These are phyloP conservation scores for Coleophoma cylindrospora DNA, from an alignment of 2,329 filamentous ascomycete genomes.

Conservation along the genomic window DNA sequence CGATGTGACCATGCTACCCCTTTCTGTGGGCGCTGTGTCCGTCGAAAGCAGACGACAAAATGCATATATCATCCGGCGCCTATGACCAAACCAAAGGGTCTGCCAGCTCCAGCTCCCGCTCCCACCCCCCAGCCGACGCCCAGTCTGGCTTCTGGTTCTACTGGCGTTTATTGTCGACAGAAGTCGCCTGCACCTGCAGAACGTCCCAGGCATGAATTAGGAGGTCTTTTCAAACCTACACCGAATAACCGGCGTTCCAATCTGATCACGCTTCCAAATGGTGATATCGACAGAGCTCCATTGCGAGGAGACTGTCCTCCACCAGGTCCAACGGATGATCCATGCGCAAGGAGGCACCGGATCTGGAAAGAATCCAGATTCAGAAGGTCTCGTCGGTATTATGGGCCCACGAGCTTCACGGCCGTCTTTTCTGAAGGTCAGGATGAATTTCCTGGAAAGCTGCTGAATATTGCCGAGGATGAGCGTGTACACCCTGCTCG, in stretches of 20 bases:
- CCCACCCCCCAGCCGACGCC: neutral
- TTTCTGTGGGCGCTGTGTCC: slow-evolving; percentile 20
- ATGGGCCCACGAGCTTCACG: slow-evolving; percentile 23
- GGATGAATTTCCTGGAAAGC: slow-evolving; percentile 9
- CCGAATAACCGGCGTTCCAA: no score
- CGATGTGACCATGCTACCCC: slow-evolving; percentile 22
- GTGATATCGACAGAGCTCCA: no score
- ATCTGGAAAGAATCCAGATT: slow-evolving; percentile 14
- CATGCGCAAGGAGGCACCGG: neutral
- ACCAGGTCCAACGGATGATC: neutral
- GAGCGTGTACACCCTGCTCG: slow-evolving; percentile 17
- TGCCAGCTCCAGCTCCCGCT: neutral
- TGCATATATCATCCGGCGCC: slow-evolving; percentile 23
- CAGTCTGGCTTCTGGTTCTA: no score
- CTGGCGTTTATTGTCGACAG: no score
- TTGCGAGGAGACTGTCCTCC: neutral
- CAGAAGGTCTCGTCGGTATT: slow-evolving; percentile 16
- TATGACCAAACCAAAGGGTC: slow-evolving; percentile 14
- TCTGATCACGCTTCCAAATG: no score
- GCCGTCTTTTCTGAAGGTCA: slow-evolving; percentile 20
- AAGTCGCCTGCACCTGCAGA: no score
- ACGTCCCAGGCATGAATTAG: no score
- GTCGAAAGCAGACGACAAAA: slow-evolving; percentile 15
- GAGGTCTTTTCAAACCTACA: no score
- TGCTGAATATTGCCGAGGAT: slow-evolving; percentile 20